Evolutionary conservation across 1,284 basidiomycete genomes (phyloP).

Genomic region (Pholiota adiposa): DNA sequence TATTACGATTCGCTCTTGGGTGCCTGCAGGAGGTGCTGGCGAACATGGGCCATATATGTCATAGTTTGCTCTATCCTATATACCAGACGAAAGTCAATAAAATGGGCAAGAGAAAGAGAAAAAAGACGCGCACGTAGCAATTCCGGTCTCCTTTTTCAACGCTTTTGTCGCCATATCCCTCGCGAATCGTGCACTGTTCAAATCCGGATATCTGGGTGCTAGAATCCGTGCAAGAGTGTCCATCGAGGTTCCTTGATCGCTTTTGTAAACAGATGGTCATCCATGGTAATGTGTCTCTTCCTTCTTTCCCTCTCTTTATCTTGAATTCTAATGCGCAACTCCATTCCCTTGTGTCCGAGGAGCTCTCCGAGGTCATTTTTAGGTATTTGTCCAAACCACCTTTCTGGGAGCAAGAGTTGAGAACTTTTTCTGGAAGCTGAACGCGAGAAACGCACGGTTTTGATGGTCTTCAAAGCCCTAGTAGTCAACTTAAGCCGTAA

Average conservation of each 20-base stretch:
- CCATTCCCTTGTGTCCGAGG: conserved; percentile 78
- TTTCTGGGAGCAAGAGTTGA: conserved; percentile 44
- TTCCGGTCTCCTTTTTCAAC: background rate
- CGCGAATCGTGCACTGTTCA: background rate
- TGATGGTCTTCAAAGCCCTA: conserved; percentile 76
- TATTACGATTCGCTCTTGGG: background rate
- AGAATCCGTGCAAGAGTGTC: background rate
- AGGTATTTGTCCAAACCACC: conserved; percentile 85
- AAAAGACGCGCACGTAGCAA: background rate
- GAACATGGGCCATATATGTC: background rate
- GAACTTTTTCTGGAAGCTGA: background rate
- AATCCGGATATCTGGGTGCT: background rate
- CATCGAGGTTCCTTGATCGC: background rate
- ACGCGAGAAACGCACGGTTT: conserved; percentile 58
- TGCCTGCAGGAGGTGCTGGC: background rate
- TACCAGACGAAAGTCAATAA: background rate
- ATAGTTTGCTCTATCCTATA: conserved; percentile 4
- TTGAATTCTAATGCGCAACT: conserved; percentile 64
- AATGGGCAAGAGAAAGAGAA: background rate
- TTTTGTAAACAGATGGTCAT: background rate
- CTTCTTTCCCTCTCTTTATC: conserved; percentile 36
- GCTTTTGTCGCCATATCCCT: background rate
- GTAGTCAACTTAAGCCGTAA: conserved; percentile 75
- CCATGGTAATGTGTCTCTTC: background rate
- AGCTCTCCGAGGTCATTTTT: conserved; percentile 64